Evolutionary conservation across 2,329 filamentous ascomycete species (phyloP), one percentile per base, ranked within the genome.

Genomic region (Exophiala viscosa): DNA sequence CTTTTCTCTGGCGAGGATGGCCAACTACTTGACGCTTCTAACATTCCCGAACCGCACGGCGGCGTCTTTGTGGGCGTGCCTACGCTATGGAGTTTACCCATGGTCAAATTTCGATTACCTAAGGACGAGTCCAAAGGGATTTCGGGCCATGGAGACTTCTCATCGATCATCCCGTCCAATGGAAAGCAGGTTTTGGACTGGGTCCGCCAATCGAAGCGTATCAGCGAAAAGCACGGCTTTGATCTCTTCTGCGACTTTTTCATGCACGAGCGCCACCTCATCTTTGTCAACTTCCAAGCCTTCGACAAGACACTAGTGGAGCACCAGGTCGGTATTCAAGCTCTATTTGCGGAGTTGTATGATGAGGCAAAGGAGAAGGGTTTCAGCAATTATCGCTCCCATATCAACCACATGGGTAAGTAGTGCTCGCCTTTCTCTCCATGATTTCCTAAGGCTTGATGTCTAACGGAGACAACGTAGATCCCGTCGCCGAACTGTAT

Each of bases 41-140:
- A 18, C n/a, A 48, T 48, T 31, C 34, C 45, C 17, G 20, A 39
- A 13, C 10, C 31, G 20, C 17, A 18, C 33, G 15, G 45, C 17
- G 45, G 45, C 3, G 45, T 40, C 9, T 35, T 35, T 3, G 45
- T 39, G 15, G 45, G 45, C 11, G 35, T 40, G 3, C 34, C 41
- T n/a, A 35, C 34, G 17, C 40, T 17, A 14, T 39, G 34, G n/a
- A 17, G 35, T n/a, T 40, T 35, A n/a, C 28, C 13, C 20, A 48
- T 48, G 45, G 41, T 48, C 17, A 48, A 48, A 15, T 48, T 43
- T 34, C 38, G 23, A 14, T 31, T 50, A 10, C 47, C 47, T 3
- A 14, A 28, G 2, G 47, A 42, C 39, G 47, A 39, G 4, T n/a
- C n/a, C n/a, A 34, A 42, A 8, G 47, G 38, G 5, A 23, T 33